phyloP scores from a whole-genome alignment of 2,329 filamentous ascomycete genomes.

The Colletotrichum horii region DNA sequence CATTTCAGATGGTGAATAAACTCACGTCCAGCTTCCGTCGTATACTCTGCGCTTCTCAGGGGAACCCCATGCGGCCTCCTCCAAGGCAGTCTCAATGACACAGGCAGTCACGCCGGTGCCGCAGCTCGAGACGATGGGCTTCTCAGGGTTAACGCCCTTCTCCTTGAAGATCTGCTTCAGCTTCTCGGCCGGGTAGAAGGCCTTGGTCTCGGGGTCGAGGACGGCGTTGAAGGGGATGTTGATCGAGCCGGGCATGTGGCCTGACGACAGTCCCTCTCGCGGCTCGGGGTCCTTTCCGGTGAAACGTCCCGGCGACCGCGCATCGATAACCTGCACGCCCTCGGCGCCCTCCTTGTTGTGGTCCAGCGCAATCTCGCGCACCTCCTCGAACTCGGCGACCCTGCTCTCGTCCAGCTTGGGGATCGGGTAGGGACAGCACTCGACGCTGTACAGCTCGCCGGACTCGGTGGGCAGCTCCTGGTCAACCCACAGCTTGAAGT shows the following conservation, averaged over 20 bases:
- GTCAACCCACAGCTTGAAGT: constrained; percentile 93
- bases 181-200: constrained; percentile 74
- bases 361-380: constrained; percentile 78
- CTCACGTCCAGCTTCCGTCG: constrained; percentile 97
- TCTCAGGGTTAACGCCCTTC: constrained; percentile 80
- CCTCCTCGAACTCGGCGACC: constrained; percentile 82
- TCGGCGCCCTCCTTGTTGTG: constrained; percentile 82
- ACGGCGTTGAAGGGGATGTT: constrained; percentile 82
- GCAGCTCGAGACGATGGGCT: constrained; percentile 86
- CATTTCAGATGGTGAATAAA: constrained; percentile 29
- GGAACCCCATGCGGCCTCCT: constrained; percentile 76
- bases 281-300: constrained; percentile 86
- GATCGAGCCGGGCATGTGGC: constrained; percentile 89
- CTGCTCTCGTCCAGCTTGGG: constrained; percentile 65
- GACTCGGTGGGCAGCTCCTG: constrained; percentile 82
- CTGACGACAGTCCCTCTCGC: constrained; percentile 82
- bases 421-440: constrained; percentile 69
- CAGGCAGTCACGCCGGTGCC: constrained; percentile 95
- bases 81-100: constrained; percentile 85
- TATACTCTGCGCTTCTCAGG: constrained; percentile 77
- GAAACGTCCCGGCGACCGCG: constrained; percentile 80
- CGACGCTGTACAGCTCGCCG: constrained; percentile 73
- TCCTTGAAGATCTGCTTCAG: constrained; percentile 77
- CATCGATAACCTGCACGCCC: constrained; percentile 88
- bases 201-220: constrained; percentile 83